Base-by-base conservation (phyloP, 108 stramenopile genomes). In the Skeletonema grethae region DNA sequence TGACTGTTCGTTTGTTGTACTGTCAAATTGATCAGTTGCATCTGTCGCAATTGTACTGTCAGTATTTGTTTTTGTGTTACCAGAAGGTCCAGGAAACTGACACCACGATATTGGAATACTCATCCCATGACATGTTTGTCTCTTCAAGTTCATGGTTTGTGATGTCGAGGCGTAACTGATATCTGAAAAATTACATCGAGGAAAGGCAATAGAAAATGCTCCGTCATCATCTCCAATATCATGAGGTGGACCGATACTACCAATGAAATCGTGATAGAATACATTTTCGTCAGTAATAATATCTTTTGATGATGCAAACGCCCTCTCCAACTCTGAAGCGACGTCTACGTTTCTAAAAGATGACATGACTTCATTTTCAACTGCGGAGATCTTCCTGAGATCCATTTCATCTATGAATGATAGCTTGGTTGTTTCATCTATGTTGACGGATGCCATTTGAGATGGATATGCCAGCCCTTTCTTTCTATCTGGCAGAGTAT, bases 101-200 rank as follows among this genome's bases (percentile, higher is more conserved):
- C 41, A 73, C 57, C 62, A 64, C 22, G 64, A 73, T 12, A 20
- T 1, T 18, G 72, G 72, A 65, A 73, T 53, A 30, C 25, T 5
- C 53, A 73, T 65, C n/a, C 72, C 72, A 65, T 65, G 32, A 32
- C 63, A 63, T 4, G 63, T 43, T 36, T 58, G 64, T 15, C 72
- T 55, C 13, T 12, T 55, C 48, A 18, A 29, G 28, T 65, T 65
- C 18, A 25, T 20, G 31, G 36, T 13, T 25, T 60, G 18, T 59
- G 38, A 8, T 34, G 31, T 2, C 1, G n/a, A 28, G 2, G 15
- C 3, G 10, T 43, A 28, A 34, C 25, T 22, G 69, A 13, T 2
- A 3, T 32, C 7, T 64, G 63, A 39, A 35, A 36, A 7, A 25
- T 61, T 31, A 9, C 59, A 45, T 25, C 11, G 58, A 20, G 69